Evolutionary conservation across 2,329 filamentous ascomycete species (phyloP).

Genomic region (Ambrosiella beaveri): DNA sequence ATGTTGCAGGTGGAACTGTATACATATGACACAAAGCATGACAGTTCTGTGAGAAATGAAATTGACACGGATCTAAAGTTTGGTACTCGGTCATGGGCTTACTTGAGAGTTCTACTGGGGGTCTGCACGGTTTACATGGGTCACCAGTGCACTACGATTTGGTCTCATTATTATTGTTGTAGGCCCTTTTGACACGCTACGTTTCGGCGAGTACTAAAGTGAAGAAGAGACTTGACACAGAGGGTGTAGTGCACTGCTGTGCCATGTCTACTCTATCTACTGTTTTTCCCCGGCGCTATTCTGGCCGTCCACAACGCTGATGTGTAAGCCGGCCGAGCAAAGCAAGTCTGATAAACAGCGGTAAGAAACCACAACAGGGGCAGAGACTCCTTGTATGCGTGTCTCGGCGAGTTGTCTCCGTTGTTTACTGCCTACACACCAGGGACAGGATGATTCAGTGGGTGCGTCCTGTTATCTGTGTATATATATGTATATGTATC

Average conservation of each 20-base stretch:
- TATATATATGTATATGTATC: too few relatives aligned
- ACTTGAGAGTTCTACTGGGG: background rate
- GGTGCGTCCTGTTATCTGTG: too few relatives aligned
- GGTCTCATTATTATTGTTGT: background rate
- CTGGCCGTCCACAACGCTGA: too few relatives aligned
- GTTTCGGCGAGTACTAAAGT: background rate
- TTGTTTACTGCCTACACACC: too few relatives aligned
- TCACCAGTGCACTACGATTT: background rate
- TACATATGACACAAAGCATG: background rate
- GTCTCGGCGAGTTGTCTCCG: too few relatives aligned
- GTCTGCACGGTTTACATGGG: background rate
- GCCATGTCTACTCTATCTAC: background rate
- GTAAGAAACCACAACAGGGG: too few relatives aligned
- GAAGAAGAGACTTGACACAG: background rate
- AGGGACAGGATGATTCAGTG: too few relatives aligned
- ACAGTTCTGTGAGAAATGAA: background rate
- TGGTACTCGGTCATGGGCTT: background rate
- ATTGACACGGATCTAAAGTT: background rate
- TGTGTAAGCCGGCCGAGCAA: too few relatives aligned
- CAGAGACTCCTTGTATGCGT: too few relatives aligned
- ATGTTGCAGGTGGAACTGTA: too few relatives aligned
- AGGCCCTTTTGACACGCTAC: background rate
- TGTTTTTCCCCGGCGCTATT: background rate
- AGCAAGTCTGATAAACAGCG: too few relatives aligned
- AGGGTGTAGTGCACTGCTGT: background rate